Evolutionary conservation across 202 grass and related monocot genomes (phyloP).

Genomic region (Bolboschoenoplectus hybrid): DNA sequence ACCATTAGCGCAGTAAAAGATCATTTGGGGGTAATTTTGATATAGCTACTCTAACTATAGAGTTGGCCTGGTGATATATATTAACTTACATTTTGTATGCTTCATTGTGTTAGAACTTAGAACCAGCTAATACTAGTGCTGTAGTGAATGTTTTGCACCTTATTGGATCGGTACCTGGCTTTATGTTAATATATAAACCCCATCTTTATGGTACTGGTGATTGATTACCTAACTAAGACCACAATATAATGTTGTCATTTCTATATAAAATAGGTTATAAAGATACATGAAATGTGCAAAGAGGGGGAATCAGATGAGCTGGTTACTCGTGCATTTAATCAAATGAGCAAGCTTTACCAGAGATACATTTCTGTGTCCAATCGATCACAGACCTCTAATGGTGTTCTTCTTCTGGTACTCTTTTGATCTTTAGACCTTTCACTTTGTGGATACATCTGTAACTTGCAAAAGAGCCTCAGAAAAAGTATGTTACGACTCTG

Average conservation of each 20-base stretch:
- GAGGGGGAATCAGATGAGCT: constrained; percentile 66
- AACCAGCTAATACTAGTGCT: neutral
- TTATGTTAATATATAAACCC: neutral
- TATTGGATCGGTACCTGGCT: neutral
- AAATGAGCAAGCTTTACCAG: constrained; percentile 93
- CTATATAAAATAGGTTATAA: constrained; percentile 51
- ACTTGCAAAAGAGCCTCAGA: constrained; percentile 1
- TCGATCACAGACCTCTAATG: constrained; percentile 74
- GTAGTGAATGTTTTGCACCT: neutral
- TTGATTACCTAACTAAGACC: neutral
- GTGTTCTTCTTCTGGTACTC: constrained; percentile 68
- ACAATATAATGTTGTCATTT: neutral
- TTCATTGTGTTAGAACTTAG: neutral
- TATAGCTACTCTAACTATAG: neutral
- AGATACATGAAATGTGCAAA: constrained; percentile 74
- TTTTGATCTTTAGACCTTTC: neutral
- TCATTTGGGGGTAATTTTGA: neutral
- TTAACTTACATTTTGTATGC: constrained; percentile 1
- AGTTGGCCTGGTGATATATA: neutral
- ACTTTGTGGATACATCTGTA: neutral
- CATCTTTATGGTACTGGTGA: neutral
- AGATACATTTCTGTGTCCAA: constrained; percentile 64
- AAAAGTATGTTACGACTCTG: neutral
- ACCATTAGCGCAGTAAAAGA: neutral
- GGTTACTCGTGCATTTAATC: constrained; percentile 75